A percentile compares a stretch with the other conserved stretches of the same genome.
Conservation (phyloP, 2,329 filamentous ascomycete genomes). For the Exophiala phaeomuriformis region DNA sequence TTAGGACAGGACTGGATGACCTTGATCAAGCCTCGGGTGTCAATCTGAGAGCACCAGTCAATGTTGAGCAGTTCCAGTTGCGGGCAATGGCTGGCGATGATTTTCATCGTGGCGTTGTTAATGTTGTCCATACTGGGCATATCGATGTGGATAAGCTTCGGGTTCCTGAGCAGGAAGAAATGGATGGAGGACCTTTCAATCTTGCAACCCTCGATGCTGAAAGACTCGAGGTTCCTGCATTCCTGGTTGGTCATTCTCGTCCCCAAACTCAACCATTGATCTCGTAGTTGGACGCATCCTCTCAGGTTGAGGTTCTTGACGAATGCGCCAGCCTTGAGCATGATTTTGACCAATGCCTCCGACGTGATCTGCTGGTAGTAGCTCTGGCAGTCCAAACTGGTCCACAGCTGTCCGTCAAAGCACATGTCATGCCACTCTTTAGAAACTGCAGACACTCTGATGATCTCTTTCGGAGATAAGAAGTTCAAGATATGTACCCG, state of each 20-base stretch:
- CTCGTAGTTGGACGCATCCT: slow-evolving; percentile 81
- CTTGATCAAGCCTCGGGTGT: slow-evolving; percentile 64
- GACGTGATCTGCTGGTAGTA: slow-evolving; percentile 85
- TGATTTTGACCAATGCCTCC: slow-evolving; percentile 74
- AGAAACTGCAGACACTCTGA: slow-evolving; percentile 68
- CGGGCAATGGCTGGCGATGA: slow-evolving; percentile 72
- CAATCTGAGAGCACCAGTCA: slow-evolving; percentile 85
- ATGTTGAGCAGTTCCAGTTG: slow-evolving; percentile 80
- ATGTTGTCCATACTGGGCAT: slow-evolving; percentile 72
- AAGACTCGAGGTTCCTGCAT: slow-evolving; percentile 79
- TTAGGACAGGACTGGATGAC: slow-evolving; percentile 66
- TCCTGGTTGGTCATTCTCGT: slow-evolving; percentile 59
- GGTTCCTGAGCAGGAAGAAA: slow-evolving; percentile 71
- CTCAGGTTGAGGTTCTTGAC: slow-evolving; percentile 83
- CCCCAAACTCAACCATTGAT: slow-evolving; percentile 68
- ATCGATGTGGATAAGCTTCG: slow-evolving; percentile 73
- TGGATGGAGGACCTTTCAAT: slow-evolving; percentile 74
- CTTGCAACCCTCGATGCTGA: slow-evolving; percentile 80
- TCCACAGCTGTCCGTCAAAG: slow-evolving; percentile 94
- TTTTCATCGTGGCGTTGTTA: slow-evolving; percentile 77
- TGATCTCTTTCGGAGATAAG: slow-evolving; percentile 70
- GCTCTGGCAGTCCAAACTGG: slow-evolving; percentile 69
- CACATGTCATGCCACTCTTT: slow-evolving; percentile 74
- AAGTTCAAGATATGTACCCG: slow-evolving; percentile 69
- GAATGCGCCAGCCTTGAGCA: slow-evolving; percentile 78